Evolutionary conservation across 805 yeast species (phyloP).

Genomic region (Priceomyces fermenticarens): DNA sequence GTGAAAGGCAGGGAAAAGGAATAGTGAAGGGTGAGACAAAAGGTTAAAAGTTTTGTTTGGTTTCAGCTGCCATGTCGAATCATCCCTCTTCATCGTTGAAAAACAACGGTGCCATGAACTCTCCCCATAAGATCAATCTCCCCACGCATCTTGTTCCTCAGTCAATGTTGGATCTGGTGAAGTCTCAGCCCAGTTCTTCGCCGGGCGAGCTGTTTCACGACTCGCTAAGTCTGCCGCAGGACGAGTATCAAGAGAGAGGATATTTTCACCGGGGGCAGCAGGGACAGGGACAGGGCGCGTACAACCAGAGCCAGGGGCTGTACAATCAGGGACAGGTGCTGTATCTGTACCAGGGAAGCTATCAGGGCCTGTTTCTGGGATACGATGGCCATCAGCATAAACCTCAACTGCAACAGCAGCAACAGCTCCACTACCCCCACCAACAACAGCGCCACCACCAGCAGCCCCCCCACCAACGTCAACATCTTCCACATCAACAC

Average conservation of each 20-base stretch:
- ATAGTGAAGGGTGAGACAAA: too few species aligned
- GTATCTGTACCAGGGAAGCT: too few species aligned
- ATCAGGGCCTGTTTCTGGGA: too few species aligned
- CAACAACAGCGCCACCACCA: slow-evolving; percentile 2
- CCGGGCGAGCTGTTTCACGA: slow-evolving; percentile 1
- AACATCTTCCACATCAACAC: neutral
- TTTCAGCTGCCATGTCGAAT: too few species aligned
- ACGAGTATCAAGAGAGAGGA: neutral
- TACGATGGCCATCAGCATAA: slow-evolving; percentile 15
- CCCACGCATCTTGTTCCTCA: slow-evolving; percentile 26
- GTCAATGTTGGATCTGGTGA: slow-evolving; percentile 8
- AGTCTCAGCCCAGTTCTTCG: neutral
- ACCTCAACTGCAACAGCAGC: slow-evolving; percentile 12
- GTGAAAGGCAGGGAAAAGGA: too few species aligned
- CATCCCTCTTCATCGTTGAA: slow-evolving; percentile 1
- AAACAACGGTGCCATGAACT: neutral
- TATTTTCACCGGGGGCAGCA: too few species aligned
- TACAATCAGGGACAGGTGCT: too few species aligned
- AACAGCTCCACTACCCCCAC: slow-evolving; percentile 7
- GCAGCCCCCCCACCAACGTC: slow-evolving; percentile 2
- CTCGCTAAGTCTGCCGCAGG: neutral
- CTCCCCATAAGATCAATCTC: slow-evolving; percentile 12
- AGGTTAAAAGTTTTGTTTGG: too few species aligned
- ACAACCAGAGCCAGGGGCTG: too few species aligned
- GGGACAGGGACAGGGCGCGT: too few species aligned